These are phyloP conservation scores for Wickerhamiella allomyrinae DNA, from an alignment of 805 yeast genomes.

Conservation along the genomic window DNA sequence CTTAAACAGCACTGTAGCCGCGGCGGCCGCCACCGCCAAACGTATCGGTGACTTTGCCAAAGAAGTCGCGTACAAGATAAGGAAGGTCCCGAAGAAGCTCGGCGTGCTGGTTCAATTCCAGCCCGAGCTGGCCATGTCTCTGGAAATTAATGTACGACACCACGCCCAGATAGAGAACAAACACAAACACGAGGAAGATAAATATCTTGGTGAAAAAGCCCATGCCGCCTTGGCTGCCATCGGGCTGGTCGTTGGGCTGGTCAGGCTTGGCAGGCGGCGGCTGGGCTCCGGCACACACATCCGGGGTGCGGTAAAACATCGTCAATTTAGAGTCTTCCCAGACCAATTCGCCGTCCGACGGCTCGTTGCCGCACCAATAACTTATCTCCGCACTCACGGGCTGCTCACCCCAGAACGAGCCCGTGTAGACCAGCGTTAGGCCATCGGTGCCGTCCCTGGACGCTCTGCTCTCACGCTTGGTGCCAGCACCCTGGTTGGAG, in stretches of 20 bases:
- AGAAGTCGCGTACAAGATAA: constrained; percentile 58
- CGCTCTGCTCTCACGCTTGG: not conserved
- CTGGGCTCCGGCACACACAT: constrained; percentile 20
- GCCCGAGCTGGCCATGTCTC: constrained; percentile 50
- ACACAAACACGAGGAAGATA: constrained; percentile 53
- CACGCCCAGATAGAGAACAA: constrained; percentile 57
- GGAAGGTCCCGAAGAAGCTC: constrained; percentile 50
- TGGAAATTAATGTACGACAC: constrained; percentile 66
- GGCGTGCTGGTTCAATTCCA: constrained; percentile 33
- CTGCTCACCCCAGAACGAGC: constrained; percentile 57
- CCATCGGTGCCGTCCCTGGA: constrained; percentile 16
- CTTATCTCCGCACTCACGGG: constrained; percentile 24
- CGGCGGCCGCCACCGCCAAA: constrained; percentile 58
- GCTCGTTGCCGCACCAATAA: constrained; percentile 19
- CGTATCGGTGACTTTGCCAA: constrained; percentile 54
- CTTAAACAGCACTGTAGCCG: constrained; percentile 82
- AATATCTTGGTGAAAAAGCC: constrained; percentile 78
- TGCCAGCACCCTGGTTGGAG: constrained; percentile 6
- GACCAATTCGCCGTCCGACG: not conserved
- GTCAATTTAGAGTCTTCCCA: constrained; percentile 14
- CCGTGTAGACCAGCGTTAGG: constrained; percentile 28
- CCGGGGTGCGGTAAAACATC: constrained; percentile 14
- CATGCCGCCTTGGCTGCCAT: constrained; percentile 36
- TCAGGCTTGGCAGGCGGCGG: not conserved
- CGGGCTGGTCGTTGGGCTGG: constrained; percentile 14